phyloP scores from a whole-genome alignment of 2,329 filamentous ascomycete species.

The Fusarium gaditjirri region DNA sequence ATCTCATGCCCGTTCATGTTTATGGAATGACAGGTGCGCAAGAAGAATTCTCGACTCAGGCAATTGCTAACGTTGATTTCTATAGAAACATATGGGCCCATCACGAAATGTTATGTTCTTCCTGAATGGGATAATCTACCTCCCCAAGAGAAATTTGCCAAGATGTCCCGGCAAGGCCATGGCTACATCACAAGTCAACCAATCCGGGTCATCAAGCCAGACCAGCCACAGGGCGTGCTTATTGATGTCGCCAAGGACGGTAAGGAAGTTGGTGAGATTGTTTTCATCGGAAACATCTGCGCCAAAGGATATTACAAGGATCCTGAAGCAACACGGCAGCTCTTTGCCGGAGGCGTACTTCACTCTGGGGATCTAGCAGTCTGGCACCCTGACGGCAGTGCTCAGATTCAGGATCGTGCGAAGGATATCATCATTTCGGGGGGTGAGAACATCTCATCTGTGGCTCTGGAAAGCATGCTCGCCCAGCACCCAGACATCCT shows the following conservation, averaged over 20 bases:
- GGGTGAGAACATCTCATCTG: slow-evolving; percentile 95
- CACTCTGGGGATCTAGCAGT: slow-evolving; percentile 95
- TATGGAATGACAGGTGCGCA: slow-evolving; percentile 75
- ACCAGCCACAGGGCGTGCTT: slow-evolving; percentile 69
- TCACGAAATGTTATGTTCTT: slow-evolving; percentile 92
- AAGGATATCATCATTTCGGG: slow-evolving; percentile 99
- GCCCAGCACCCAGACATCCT: slow-evolving; percentile 88
- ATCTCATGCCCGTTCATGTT: slow-evolving; percentile 90
- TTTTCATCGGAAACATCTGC: slow-evolving; percentile 93
- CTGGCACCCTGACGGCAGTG: slow-evolving; percentile 89
- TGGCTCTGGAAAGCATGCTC: slow-evolving; percentile 91
- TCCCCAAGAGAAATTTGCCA: slow-evolving; percentile 79
- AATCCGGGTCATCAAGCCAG: slow-evolving; percentile 82
- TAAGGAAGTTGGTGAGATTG: slow-evolving; percentile 67
- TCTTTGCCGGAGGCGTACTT: slow-evolving; percentile 86
- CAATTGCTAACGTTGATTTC: background rate
- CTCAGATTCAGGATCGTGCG: slow-evolving; percentile 91
- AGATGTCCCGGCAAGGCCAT: slow-evolving; percentile 94
- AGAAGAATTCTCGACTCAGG: background rate
- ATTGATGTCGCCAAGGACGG: slow-evolving; percentile 61
- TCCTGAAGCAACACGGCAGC: slow-evolving; percentile 81
- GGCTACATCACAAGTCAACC: slow-evolving; percentile 87
- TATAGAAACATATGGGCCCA: slow-evolving; percentile 88
- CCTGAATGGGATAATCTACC: slow-evolving; percentile 84
- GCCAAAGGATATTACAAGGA: slow-evolving; percentile 94